These are phyloP conservation scores for Huntiella decipiens DNA, from an alignment of 2,329 filamentous ascomycete genomes.

Conservation along the genomic window DNA sequence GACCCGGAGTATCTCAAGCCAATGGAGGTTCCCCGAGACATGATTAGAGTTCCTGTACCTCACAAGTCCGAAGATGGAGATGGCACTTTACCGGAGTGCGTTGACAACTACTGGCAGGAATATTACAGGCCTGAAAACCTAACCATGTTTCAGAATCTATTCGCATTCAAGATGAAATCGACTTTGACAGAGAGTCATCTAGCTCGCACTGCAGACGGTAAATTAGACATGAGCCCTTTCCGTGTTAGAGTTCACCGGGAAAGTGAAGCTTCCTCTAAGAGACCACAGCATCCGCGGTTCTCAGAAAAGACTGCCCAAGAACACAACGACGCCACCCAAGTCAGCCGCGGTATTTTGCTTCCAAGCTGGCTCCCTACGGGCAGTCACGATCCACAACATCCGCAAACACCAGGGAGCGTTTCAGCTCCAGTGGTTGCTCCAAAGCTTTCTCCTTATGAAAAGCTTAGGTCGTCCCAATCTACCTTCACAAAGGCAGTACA, in stretches of 20 bases:
- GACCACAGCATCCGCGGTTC: constrained; percentile 20
- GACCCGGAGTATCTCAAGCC: constrained; percentile 52
- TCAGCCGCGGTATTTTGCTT: constrained; percentile 30
- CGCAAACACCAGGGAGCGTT: constrained; percentile 13
- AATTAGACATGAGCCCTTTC: constrained; percentile 77
- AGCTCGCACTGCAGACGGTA: constrained; percentile 43
- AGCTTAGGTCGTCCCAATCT: constrained; percentile 69
- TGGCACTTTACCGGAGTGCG: constrained; percentile 24
- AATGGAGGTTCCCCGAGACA: constrained; percentile 29
- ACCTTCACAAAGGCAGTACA: constrained; percentile 72
- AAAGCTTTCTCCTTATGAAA: constrained; percentile 28
- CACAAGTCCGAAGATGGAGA: background rate
- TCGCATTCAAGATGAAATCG: constrained; percentile 80
- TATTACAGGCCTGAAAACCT: constrained; percentile 81
- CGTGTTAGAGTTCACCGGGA: constrained; percentile 50
- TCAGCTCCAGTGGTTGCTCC: background rate
- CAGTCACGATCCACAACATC: constrained; percentile 4
- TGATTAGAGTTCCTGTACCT: background rate
- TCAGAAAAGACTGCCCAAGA: constrained; percentile 46
- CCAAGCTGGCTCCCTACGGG: constrained; percentile 34
- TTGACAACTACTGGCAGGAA: constrained; percentile 94
- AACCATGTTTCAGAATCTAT: constrained; percentile 82
- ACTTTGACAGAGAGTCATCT: constrained; percentile 49
- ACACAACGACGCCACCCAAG: constrained; percentile 25
- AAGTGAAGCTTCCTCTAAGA: constrained; percentile 29